Evolutionary conservation across 2,329 filamentous ascomycete species (phyloP).

Genomic region (Xylariaceae sp.): DNA sequence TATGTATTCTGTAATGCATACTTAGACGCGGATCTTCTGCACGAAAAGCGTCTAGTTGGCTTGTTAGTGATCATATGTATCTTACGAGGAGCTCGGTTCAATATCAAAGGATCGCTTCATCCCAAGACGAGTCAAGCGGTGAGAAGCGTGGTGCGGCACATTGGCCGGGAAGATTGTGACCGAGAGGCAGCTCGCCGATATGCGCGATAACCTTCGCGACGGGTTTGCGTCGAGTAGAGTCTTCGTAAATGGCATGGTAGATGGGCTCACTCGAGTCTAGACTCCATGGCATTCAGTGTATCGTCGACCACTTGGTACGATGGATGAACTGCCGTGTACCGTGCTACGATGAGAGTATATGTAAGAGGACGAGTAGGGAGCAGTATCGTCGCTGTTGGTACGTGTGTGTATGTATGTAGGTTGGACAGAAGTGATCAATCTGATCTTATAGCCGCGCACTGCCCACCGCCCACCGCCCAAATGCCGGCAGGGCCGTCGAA

Average conservation of each 20-base stretch:
- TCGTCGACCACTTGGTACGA: neutral
- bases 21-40: neutral
- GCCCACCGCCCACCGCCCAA: too few species aligned
- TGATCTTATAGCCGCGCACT: conserved; percentile 19
- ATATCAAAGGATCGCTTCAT: neutral
- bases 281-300: neutral
- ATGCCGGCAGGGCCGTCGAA: conserved; percentile 33
- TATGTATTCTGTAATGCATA: too few species aligned
- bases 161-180: conserved; percentile 8
- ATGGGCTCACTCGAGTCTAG: neutral
- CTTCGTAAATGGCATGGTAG: neutral
- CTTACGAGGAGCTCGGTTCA: neutral
- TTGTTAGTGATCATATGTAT: neutral
- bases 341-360: neutral
- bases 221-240: conserved; percentile 1
- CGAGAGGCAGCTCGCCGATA: conserved; percentile 4
- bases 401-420: conserved; percentile 2
- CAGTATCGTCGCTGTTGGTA: conserved; percentile 1
- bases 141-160: neutral
- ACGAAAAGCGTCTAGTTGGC: neutral
- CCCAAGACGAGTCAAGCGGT: neutral
- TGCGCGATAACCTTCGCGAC: conserved; percentile 4
- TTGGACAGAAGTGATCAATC: conserved; percentile 5
- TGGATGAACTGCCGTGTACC: neutral
- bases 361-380: conserved; percentile 6